Percentiles rank a stretch among this genome's conserved stretches.
These are phyloP conservation scores for Achlya hypogyna DNA, from an alignment of 352 stramenopile species.

Conservation along the genomic window DNA sequence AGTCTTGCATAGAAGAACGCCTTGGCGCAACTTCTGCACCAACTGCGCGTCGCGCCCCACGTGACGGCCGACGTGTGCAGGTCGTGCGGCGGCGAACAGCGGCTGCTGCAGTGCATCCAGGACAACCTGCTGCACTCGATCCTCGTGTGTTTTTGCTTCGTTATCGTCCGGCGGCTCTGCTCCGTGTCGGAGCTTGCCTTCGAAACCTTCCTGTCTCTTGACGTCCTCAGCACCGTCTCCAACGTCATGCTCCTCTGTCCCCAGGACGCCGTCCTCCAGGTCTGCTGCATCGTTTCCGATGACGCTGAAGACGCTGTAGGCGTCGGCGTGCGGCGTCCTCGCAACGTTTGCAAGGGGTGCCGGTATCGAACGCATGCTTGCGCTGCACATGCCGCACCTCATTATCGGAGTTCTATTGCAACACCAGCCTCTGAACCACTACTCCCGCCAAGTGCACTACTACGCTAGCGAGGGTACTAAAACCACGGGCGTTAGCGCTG, in stretches of 20 bases:
- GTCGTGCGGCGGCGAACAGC: slow-evolving; percentile 31
- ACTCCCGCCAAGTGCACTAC: slow-evolving; percentile 78
- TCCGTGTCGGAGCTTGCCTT: slow-evolving; percentile 61
- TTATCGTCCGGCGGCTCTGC: slow-evolving; percentile 59
- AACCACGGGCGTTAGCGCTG: background rate
- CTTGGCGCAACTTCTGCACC: slow-evolving; percentile 62
- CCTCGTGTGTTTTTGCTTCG: slow-evolving; percentile 73
- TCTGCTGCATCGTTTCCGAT: background rate
- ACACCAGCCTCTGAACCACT: slow-evolving; percentile 73
- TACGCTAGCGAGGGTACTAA: slow-evolving; percentile 70
- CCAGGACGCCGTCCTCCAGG: slow-evolving; percentile 51
- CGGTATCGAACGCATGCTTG: slow-evolving; percentile 40
- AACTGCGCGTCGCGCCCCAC: slow-evolving; percentile 64
- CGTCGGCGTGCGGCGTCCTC: slow-evolving; percentile 58
- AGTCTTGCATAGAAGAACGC: slow-evolving; percentile 28
- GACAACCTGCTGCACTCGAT: slow-evolving; percentile 54
- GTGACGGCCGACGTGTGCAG: slow-evolving; percentile 53
- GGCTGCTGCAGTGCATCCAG: slow-evolving; percentile 48
- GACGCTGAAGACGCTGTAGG: slow-evolving; percentile 2
- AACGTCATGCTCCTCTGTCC: slow-evolving; percentile 5
- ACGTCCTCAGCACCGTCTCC: slow-evolving; percentile 36
- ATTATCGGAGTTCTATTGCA: slow-evolving; percentile 60
- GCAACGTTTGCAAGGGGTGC: slow-evolving; percentile 57
- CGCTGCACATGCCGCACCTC: slow-evolving; percentile 43
- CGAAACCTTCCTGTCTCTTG: slow-evolving; percentile 40